These are phyloP conservation scores for Luffa acutangula DNA, from an alignment of 306 rosid genomes.

Conservation along the genomic window DNA sequence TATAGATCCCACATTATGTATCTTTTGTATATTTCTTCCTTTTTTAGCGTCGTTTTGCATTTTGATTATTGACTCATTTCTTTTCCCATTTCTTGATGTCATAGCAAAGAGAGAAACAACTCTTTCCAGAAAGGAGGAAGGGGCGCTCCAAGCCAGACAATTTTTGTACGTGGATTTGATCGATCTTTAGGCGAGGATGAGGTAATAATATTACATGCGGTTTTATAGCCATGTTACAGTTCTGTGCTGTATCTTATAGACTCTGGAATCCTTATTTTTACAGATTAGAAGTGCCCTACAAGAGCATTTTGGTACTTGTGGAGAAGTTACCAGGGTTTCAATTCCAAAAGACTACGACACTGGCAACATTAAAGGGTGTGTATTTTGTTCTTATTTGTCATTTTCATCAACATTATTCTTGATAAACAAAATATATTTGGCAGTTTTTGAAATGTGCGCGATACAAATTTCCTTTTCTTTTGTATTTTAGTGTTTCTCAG, in stretches of 20 bases:
- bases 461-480: neutral
- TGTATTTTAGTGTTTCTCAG: no score
- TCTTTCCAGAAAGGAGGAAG: conserved; percentile 48
- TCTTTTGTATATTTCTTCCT: no score
- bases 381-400: neutral
- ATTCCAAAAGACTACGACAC: conserved; percentile 59
- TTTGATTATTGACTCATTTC: neutral
- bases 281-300: conserved; percentile 46
- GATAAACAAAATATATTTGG: neutral
- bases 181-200: conserved; percentile 47
- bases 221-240: neutral
- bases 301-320: conserved; percentile 52
- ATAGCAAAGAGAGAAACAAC: conserved; percentile 29
- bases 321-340: conserved; percentile 59
- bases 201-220: conserved; percentile 18
- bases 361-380: conserved; percentile 57
- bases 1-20: neutral
- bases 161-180: conserved; percentile 65
- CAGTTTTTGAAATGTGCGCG: no score
- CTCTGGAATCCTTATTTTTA: neutral
- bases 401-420: neutral
- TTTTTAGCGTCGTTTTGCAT: neutral
- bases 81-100: neutral
- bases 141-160: conserved; percentile 25
- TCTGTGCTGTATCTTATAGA: neutral